These are phyloP conservation scores for Penicillium verrucosum DNA, from an alignment of 2,329 filamentous ascomycete species.

Conservation along the genomic window DNA sequence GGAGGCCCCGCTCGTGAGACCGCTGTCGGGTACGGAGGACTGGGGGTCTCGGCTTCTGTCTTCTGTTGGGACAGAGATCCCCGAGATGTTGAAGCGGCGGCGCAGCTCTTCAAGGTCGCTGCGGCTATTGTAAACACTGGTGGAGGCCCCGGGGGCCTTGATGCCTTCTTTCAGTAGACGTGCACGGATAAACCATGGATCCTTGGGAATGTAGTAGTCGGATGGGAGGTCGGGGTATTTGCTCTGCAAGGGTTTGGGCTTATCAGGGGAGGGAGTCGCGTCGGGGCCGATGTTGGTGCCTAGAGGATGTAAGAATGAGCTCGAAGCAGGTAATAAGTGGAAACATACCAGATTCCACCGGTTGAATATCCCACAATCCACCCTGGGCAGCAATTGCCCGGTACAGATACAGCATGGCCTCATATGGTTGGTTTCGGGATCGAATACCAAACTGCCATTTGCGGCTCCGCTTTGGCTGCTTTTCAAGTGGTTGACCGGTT, in stretches of 20 bases:
- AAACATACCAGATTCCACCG: conserved; percentile 38
- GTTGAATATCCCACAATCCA: conserved; percentile 73
- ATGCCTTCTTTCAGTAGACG: conserved; percentile 81
- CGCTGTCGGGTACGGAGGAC: conserved; percentile 32
- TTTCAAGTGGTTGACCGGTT: conserved; percentile 45
- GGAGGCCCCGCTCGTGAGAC: conserved; percentile 34
- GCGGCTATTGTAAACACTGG: conserved; percentile 39
- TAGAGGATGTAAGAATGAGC: conserved; percentile 15
- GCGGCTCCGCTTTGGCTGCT: conserved; percentile 62
- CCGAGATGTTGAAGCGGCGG: conserved; percentile 38
- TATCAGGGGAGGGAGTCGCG: conserved; percentile 30
- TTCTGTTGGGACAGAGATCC: conserved; percentile 33
- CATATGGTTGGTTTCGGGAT: conserved; percentile 87
- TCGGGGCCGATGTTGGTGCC: conserved; percentile 40
- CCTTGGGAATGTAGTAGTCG: conserved; percentile 81
- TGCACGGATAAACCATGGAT: conserved; percentile 91
- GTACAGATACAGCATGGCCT: conserved; percentile 93
- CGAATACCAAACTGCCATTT: conserved; percentile 98
- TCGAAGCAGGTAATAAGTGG: neutral
- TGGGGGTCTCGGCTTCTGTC: conserved; percentile 27
- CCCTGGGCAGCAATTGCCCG: conserved; percentile 84
- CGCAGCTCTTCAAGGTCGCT: conserved; percentile 43
- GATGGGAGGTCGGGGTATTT: conserved; percentile 46
- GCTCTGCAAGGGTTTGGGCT: conserved; percentile 40
- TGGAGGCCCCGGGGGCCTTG: conserved; percentile 50